A percentile compares a stretch with the other conserved stretches of the same genome.
Conservation (phyloP, 2,329 filamentous ascomycete species). For the Chrysoporthe puriensis region DNA sequence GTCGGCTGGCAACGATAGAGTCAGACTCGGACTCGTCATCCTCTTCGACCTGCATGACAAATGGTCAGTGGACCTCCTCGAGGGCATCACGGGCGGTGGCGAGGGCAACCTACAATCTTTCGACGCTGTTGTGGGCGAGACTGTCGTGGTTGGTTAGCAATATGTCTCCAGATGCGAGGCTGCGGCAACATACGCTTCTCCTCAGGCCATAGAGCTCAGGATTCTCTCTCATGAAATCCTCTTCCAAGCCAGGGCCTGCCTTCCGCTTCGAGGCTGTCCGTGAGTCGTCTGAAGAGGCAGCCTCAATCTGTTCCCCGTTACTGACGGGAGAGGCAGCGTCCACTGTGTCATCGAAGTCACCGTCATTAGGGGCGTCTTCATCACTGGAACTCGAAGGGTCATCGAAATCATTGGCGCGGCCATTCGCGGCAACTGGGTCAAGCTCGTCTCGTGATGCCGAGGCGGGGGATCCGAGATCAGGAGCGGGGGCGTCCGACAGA, state of each 20-base stretch:
- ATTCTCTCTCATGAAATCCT: constrained; percentile 86
- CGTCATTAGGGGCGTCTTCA: constrained; percentile 66
- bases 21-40: constrained; percentile 76
- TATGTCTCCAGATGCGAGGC: background rate
- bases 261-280: constrained; percentile 75
- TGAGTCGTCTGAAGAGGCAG: constrained; percentile 67
- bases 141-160: constrained; percentile 39
- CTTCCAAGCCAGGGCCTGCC: constrained; percentile 64
- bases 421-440: constrained; percentile 44
- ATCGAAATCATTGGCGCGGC: constrained; percentile 42
- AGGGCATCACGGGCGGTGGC: constrained; percentile 2
- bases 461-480: constrained; percentile 42
- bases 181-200: constrained; percentile 69
- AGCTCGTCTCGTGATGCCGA: constrained; percentile 34
- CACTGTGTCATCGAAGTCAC: constrained; percentile 73
- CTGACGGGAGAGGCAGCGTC: constrained; percentile 55
- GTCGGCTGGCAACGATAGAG: constrained; percentile 58
- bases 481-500: constrained; percentile 69
- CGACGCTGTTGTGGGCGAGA: constrained; percentile 61
- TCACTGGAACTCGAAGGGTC: constrained; percentile 53
- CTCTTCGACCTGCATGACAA: constrained; percentile 49
- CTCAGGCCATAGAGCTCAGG: constrained; percentile 93
- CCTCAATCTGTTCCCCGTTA: constrained; percentile 53
- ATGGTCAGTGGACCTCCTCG: constrained; percentile 31
- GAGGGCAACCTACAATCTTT: constrained; percentile 53